A percentile compares a stretch with the other conserved stretches of the same genome.
phyloP scores from a whole-genome alignment of 2,329 filamentous ascomycete species.

The Aspergillus proliferans region DNA sequence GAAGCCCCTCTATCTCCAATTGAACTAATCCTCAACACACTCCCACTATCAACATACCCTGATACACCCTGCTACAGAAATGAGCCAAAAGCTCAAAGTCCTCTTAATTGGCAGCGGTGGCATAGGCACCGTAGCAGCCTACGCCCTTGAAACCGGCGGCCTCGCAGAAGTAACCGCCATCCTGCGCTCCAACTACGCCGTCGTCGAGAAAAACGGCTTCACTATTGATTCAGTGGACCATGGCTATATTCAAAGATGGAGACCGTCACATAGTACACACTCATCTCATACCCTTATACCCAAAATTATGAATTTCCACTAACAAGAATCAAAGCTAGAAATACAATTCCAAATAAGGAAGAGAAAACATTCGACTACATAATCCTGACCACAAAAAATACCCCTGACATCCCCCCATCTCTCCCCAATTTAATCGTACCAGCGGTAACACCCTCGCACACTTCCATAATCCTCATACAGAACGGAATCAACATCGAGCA shows the following conservation, averaged over 20 bases:
- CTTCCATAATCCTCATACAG: constrained; percentile 53
- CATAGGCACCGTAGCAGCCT: constrained; percentile 52
- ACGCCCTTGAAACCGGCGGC: constrained; percentile 48
- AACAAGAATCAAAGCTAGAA: constrained; percentile 33
- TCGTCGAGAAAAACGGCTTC: constrained; percentile 46
- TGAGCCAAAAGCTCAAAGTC: constrained; percentile 20
- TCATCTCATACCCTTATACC: background rate
- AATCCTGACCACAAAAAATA: constrained; percentile 55
- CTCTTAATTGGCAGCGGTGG: constrained; percentile 52
- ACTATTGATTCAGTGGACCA: constrained; percentile 52
- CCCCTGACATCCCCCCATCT: constrained; percentile 48
- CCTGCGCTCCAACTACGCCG: constrained; percentile 51
- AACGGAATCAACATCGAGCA: constrained; percentile 61
- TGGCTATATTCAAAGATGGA: constrained; percentile 46
- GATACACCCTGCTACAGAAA: background rate
- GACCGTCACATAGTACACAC: constrained; percentile 36
- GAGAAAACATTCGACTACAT: constrained; percentile 48
- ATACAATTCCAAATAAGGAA: constrained; percentile 37
- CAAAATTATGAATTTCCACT: background rate
- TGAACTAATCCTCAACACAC: background rate
- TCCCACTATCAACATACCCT: background rate
- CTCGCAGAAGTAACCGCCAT: constrained; percentile 50
- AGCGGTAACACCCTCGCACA: constrained; percentile 47
- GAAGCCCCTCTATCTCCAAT: background rate
- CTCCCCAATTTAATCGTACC: constrained; percentile 46